Conservation (phyloP, 345 rosid species). For the Combretum micranthum region DNA sequence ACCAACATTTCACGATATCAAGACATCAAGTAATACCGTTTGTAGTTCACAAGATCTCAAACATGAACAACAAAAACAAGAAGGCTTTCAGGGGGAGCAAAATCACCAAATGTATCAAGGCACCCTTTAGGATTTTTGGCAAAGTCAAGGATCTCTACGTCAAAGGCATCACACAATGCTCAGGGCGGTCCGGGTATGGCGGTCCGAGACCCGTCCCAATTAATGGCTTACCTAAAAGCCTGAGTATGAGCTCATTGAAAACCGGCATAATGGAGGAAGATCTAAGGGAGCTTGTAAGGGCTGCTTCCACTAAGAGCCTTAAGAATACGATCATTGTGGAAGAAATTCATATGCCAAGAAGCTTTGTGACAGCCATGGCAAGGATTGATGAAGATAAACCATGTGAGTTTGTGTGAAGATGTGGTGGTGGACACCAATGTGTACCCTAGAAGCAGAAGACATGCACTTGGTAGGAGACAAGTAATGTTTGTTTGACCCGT, state of each 20-base stretch:
- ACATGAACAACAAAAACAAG: neutral
- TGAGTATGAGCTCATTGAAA: neutral
- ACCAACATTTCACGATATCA: too few species aligned
- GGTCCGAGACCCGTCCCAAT: neutral
- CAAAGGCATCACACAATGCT: constrained; percentile 13
- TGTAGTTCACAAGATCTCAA: too few species aligned
- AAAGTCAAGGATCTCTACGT: constrained; percentile 6
- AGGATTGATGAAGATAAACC: constrained; percentile 19
- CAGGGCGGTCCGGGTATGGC: constrained; percentile 1
- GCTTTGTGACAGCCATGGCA: constrained; percentile 5
- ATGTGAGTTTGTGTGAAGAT: constrained; percentile 14
- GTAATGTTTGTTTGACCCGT: too few species aligned
- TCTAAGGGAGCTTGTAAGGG: constrained; percentile 14
- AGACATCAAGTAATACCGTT: too few species aligned
- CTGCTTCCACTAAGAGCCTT: constrained; percentile 9
- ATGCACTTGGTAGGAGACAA: constrained; percentile 6
- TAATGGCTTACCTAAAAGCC: constrained; percentile 9
- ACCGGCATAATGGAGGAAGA: constrained; percentile 9
- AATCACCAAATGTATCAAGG: constrained; percentile 6
- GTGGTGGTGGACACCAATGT: constrained; percentile 1
- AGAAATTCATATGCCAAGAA: constrained; percentile 4
- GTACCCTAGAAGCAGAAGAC: constrained; percentile 12
- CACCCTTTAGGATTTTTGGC: constrained; percentile 8
- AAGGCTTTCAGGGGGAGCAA: constrained; percentile 3
- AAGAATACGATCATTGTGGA: neutral